Conservation (phyloP, 306 rosid genomes). For the Citrullus colocynthis region DNA sequence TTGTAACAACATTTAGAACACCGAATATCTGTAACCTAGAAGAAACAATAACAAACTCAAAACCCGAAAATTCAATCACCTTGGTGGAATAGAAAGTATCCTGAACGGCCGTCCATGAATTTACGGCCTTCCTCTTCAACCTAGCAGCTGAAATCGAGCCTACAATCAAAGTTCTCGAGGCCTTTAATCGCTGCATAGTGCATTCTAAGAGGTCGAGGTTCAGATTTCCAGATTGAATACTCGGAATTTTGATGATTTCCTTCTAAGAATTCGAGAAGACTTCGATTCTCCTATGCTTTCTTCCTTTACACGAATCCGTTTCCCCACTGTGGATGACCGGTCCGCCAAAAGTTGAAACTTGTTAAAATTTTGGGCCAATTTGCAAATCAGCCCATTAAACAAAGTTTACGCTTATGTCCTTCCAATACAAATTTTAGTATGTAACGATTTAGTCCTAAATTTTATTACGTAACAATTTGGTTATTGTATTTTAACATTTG, state of each 20-base stretch:
- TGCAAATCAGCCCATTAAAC: not conserved
- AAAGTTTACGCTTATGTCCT: not conserved
- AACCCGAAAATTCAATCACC: constrained; percentile 15
- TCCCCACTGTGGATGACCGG: not conserved
- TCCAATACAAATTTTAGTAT: too few relatives aligned
- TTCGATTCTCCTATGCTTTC: not conserved
- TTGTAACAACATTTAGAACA: not conserved
- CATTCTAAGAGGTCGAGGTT: constrained; percentile 9
- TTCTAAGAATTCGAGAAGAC: not conserved
- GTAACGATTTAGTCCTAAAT: too few relatives aligned
- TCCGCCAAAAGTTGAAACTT: not conserved
- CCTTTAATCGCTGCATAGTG: constrained; percentile 54
- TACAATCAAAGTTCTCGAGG: constrained; percentile 21
- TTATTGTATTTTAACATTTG: too few relatives aligned
- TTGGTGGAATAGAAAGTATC: constrained; percentile 70
- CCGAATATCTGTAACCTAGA: not conserved
- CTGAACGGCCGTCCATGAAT: constrained; percentile 65
- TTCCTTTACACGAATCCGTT: not conserved
- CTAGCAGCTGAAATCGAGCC: constrained; percentile 26
- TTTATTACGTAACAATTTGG: too few relatives aligned
- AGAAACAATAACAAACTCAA: not conserved
- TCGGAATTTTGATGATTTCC: not conserved
- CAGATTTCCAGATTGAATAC: not conserved
- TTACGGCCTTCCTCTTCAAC: constrained; percentile 42
- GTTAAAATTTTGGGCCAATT: not conserved